Evolutionary conservation across 2,329 filamentous ascomycete genomes (phyloP).

Genomic region (Pyrenochaeta sp.): DNA sequence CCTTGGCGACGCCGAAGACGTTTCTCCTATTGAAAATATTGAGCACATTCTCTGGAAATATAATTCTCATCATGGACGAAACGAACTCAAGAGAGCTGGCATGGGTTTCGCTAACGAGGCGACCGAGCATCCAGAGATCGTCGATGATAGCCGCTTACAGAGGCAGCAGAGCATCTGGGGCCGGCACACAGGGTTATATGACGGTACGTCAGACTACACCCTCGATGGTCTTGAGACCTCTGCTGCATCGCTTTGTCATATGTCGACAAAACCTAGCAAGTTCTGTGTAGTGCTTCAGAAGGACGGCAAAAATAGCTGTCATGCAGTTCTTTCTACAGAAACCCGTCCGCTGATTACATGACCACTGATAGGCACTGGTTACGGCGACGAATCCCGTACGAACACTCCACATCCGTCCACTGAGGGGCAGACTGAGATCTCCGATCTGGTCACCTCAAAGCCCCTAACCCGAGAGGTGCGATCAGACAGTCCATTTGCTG

Average conservation of each 20-base stretch:
- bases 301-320: no score
- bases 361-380: constrained; percentile 37
- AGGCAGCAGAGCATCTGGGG: constrained; percentile 17
- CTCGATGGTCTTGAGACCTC: no score
- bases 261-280: no score
- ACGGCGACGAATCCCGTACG: constrained; percentile 19
- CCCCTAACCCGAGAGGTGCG: constrained; percentile 1
- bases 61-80: not conserved
- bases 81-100: not conserved
- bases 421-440: not conserved
- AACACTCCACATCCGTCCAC: constrained; percentile 6
- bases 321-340: no score
- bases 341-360: no score
- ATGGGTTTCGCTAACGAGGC: not conserved
- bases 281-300: no score
- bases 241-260: no score
- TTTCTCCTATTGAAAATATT: not conserved
- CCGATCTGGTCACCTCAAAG: constrained; percentile 2
- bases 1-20: not conserved
- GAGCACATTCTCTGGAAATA: constrained; percentile 6
- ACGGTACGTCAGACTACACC: no score
- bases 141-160: not conserved
- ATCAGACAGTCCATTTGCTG: not conserved
- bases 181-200: constrained; percentile 14
- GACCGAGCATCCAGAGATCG: not conserved